Conservation (phyloP, 345 rosid species). For the Bruguiera sexangula region DNA sequence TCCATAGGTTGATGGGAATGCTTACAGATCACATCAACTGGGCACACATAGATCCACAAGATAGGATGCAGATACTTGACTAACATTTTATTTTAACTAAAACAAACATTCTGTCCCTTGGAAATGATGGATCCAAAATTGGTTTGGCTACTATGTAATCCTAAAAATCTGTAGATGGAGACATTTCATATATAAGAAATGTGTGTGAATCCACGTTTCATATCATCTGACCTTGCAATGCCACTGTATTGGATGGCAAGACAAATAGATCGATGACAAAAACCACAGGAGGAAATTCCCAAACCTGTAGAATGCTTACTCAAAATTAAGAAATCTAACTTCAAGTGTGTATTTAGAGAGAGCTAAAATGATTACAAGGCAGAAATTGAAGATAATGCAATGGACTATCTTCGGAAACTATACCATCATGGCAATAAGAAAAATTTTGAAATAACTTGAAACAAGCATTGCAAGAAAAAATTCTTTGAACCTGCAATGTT, state of each 20-base stretch:
- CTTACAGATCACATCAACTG: too few relatives aligned
- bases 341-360: not conserved
- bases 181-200: too few relatives aligned
- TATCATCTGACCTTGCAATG: conserved; percentile 61
- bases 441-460: conserved; percentile 74
- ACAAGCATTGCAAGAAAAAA: conserved; percentile 52
- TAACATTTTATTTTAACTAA: too few relatives aligned
- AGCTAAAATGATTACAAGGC: not conserved
- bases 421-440: conserved; percentile 69
- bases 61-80: too few relatives aligned
- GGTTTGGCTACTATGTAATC: too few relatives aligned
- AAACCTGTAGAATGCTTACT: conserved; percentile 47
- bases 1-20: too few relatives aligned
- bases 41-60: too few relatives aligned
- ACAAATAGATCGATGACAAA: conserved; percentile 68
- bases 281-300: conserved; percentile 66
- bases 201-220: too few relatives aligned
- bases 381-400: not conserved
- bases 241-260: conserved; percentile 65
- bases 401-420: conserved; percentile 14
- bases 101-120: too few relatives aligned
- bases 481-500: conserved; percentile 43
- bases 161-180: too few relatives aligned
- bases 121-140: too few relatives aligned
- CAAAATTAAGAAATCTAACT: conserved; percentile 9